Percentiles rank a stretch among this genome's conserved stretches.
Evolutionary conservation across 2,329 filamentous ascomycete genomes (phyloP).

Genomic region (Alternaria metachromatica): DNA sequence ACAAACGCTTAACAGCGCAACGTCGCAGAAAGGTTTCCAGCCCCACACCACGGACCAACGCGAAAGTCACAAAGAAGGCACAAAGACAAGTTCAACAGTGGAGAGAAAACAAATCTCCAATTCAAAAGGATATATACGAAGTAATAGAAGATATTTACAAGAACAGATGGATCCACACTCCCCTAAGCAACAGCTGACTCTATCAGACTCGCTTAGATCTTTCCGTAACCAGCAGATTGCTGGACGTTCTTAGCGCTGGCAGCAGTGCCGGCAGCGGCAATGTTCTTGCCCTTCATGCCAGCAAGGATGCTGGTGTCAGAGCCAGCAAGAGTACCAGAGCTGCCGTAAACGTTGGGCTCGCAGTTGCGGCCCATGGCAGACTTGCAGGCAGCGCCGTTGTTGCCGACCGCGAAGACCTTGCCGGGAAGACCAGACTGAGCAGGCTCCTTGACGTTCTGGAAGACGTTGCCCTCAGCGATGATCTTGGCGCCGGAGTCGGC

Average conservation of each 20-base stretch:
- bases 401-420: conserved; percentile 49
- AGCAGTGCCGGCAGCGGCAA: conserved; percentile 53
- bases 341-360: conserved; percentile 54
- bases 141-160: not conserved
- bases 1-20: not conserved
- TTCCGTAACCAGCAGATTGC: conserved; percentile 32
- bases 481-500: conserved; percentile 49
- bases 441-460: conserved; percentile 59
- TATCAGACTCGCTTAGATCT: conserved; percentile 18
- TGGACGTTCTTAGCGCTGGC: conserved; percentile 24
- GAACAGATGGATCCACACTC: not conserved
- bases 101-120: not conserved
- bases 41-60: not conserved
- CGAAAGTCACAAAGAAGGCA: not conserved
- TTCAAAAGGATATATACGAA: not conserved
- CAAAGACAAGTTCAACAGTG: not conserved
- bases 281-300: conserved; percentile 61
- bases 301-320: conserved; percentile 57
- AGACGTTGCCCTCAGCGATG: conserved; percentile 65
- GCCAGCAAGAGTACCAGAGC: conserved; percentile 34
- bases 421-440: conserved; percentile 53
- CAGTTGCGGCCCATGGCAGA: conserved; percentile 58
- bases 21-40: not conserved
- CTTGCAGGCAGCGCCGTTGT: conserved; percentile 52
- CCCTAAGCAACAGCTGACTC: not conserved